Percentiles rank a stretch among this genome's conserved stretches.
Conservation (phyloP, 2,329 filamentous ascomycete genomes). For the Ascocoryne sarcoides region DNA sequence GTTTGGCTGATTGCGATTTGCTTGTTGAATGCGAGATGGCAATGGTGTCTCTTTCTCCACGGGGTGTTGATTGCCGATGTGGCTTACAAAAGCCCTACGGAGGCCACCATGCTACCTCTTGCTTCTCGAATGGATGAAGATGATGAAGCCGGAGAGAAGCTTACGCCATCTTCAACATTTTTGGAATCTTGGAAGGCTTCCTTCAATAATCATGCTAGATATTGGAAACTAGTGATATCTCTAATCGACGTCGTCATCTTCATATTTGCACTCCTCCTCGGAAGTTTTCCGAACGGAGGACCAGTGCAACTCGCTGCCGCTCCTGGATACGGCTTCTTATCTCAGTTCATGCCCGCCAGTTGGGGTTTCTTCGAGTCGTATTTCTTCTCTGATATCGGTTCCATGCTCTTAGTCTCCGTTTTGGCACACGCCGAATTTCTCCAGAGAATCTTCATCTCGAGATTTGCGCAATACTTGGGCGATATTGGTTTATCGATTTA, state of each 20-base stretch:
- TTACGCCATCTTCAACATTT: neutral
- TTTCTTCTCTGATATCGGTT: too few relatives aligned
- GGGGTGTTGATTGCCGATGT: conserved; percentile 13
- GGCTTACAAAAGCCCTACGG: too few relatives aligned
- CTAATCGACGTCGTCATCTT: too few relatives aligned
- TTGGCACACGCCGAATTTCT: too few relatives aligned
- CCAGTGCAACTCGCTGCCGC: too few relatives aligned
- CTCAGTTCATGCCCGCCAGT: conserved; percentile 6
- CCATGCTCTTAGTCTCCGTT: conserved; percentile 31
- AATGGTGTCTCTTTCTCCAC: conserved; percentile 13
- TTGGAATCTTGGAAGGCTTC: too few relatives aligned
- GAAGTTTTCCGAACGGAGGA: conserved; percentile 5
- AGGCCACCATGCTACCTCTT: neutral
- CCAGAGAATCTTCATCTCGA: conserved; percentile 46
- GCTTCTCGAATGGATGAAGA: too few relatives aligned
- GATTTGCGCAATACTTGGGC: conserved; percentile 50
- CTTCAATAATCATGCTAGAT: too few relatives aligned
- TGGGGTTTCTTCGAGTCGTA: conserved; percentile 8
- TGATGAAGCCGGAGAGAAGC: too few relatives aligned
- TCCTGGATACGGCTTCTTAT: conserved; percentile 6
- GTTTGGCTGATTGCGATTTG: conserved; percentile 4
- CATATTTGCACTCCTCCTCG: too few relatives aligned
- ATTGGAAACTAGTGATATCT: too few relatives aligned
- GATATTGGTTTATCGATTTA: conserved; percentile 53
- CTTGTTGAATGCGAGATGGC: conserved; percentile 5